Evolutionary conservation across 1,284 basidiomycete species (phyloP).

Genomic region (Heterobasidion occidentale): DNA sequence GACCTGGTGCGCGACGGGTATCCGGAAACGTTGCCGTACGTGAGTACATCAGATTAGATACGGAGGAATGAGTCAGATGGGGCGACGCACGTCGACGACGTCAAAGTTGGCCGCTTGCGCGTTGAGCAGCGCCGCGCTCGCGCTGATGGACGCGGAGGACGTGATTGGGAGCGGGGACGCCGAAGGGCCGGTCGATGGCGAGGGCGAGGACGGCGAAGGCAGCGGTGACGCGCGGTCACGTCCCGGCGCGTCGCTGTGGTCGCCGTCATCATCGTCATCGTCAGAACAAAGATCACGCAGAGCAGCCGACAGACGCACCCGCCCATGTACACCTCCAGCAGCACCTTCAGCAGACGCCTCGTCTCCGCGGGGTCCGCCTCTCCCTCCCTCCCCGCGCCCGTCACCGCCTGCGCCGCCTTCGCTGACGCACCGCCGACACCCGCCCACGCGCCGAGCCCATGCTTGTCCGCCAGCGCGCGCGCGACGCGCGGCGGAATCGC

Average conservation of each 20-base stretch:
- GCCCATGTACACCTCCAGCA: constrained; percentile 80
- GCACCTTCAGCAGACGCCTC: constrained; percentile 53
- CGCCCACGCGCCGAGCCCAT: constrained; percentile 49
- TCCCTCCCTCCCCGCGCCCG: constrained; percentile 23
- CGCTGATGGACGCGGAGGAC: constrained; percentile 23
- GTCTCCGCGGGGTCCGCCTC: constrained; percentile 41
- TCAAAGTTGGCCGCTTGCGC: constrained; percentile 78
- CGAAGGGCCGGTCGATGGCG: constrained; percentile 61
- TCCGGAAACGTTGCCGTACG: not conserved
- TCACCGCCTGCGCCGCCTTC: constrained; percentile 17
- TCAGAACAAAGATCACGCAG: not conserved
- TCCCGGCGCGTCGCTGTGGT: not conserved
- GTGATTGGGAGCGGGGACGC: constrained; percentile 22
- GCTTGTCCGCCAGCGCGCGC: constrained; percentile 38
- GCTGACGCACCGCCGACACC: constrained; percentile 9
- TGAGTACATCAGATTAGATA: constrained; percentile 1
- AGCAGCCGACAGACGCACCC: constrained; percentile 35
- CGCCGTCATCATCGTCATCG: not conserved
- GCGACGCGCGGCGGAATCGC: constrained; percentile 61
- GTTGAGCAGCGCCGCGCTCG: constrained; percentile 63
- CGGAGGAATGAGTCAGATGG: constrained; percentile 3
- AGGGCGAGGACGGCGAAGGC: constrained; percentile 18
- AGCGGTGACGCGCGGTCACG: not conserved
- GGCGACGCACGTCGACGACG: constrained; percentile 54
- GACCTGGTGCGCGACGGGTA: constrained; percentile 34